phyloP scores from a whole-genome alignment of 441 rosid species.

The Bruguiera hainesii region DNA sequence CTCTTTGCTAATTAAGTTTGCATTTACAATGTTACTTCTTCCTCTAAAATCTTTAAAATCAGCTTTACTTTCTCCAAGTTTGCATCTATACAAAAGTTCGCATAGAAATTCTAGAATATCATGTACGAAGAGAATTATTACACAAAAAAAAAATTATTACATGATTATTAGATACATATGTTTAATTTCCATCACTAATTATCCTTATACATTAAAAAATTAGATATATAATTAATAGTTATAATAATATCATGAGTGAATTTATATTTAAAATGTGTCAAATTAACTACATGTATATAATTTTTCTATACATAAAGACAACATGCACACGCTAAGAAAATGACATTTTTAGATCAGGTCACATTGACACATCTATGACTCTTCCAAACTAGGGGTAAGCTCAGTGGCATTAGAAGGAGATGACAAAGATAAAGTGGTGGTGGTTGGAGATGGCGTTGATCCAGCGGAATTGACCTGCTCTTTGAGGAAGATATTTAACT shows the following conservation, averaged over 20 bases:
- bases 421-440: slow-evolving; percentile 16
- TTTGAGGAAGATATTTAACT: slow-evolving; percentile 27
- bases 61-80: background rate
- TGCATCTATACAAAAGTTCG: too few species aligned
- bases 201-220: too few species aligned
- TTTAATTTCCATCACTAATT: too few species aligned
- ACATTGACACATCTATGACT: background rate
- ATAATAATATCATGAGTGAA: too few species aligned
- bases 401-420: slow-evolving; percentile 18
- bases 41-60: background rate
- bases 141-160: rapidly evolving
- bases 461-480: slow-evolving; percentile 11
- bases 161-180: too few species aligned
- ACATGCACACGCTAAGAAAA: too few species aligned
- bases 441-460: slow-evolving; percentile 19
- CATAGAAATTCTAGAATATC: background rate
- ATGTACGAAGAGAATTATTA: too few species aligned
- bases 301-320: too few species aligned
- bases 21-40: background rate
- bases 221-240: too few species aligned
- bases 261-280: too few species aligned
- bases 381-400: slow-evolving; percentile 7
- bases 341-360: too few species aligned
- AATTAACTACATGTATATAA: too few species aligned
- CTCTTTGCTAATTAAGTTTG: background rate